phyloP scores from a whole-genome alignment of 1,284 basidiomycete genomes.

The Crucibulum parvulum region DNA sequence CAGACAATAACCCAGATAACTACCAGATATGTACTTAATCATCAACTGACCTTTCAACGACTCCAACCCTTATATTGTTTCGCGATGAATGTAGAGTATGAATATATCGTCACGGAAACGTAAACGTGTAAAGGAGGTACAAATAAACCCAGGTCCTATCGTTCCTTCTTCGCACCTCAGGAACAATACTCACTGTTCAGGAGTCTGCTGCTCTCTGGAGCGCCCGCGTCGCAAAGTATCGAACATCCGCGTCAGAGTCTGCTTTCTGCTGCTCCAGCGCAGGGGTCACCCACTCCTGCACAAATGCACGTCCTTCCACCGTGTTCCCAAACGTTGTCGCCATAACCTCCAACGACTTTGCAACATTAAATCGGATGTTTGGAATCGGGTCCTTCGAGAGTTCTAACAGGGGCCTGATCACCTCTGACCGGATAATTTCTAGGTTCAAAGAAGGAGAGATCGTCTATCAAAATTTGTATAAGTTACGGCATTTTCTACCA shows the following conservation, averaged over 20 bases:
- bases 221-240: constrained; percentile 82
- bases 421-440: constrained; percentile 86
- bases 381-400: constrained; percentile 94
- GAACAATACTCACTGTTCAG: too few species aligned
- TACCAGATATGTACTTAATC: too few species aligned
- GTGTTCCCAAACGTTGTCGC: constrained; percentile 72
- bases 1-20: too few species aligned
- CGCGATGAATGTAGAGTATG: too few species aligned
- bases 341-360: constrained; percentile 92
- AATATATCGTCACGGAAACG: too few species aligned
- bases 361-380: constrained; percentile 99
- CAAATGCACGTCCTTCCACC: constrained; percentile 79
- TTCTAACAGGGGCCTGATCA: constrained; percentile 87
- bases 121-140: too few species aligned
- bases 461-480: constrained; percentile 59
- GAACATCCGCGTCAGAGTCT: constrained; percentile 95
- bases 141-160: too few species aligned
- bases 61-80: too few species aligned
- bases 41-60: too few species aligned
- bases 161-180: too few species aligned
- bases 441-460: constrained; percentile 93
- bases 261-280: constrained; percentile 88
- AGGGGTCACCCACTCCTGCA: constrained; percentile 80
- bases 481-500: constrained; percentile 7
- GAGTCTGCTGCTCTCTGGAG: constrained; percentile 57